Percentiles rank a stretch among this genome's conserved stretches.
Evolutionary conservation across 2,329 filamentous ascomycete genomes (phyloP).

Genomic region (Eurotiales sp.): DNA sequence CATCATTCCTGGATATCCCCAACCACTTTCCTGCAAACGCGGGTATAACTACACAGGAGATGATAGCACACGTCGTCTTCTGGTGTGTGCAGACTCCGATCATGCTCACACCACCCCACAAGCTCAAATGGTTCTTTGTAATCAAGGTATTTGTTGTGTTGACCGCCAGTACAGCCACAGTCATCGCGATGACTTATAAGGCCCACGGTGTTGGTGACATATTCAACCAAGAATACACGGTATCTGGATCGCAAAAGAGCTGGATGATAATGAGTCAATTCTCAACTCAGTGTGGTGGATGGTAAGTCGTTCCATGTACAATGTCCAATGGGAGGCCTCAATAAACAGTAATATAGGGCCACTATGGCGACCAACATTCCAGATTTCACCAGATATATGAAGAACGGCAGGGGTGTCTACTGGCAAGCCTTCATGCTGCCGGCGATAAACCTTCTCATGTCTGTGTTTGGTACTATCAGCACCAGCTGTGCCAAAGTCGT

Average conservation of each 20-base stretch:
- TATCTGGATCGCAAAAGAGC: constrained; percentile 45
- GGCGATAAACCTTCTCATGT: constrained; percentile 10
- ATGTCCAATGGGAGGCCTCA: too few relatives aligned
- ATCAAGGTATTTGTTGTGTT: constrained; percentile 42
- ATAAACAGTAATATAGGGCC: too few relatives aligned
- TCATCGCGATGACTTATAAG: constrained; percentile 54
- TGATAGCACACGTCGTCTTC: constrained; percentile 39
- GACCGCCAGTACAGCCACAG: constrained; percentile 54
- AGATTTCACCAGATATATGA: constrained; percentile 20
- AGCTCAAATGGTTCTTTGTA: constrained; percentile 28
- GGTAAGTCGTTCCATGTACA: background rate
- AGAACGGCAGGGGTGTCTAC: constrained; percentile 13
- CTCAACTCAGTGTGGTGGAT: constrained; percentile 9
- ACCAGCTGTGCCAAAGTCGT: constrained; percentile 35
- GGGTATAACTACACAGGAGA: constrained; percentile 38
- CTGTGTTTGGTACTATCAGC: constrained; percentile 40
- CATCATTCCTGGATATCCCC: constrained; percentile 42
- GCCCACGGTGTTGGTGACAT: constrained; percentile 48
- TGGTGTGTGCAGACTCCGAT: constrained; percentile 36
- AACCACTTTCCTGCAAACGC: constrained; percentile 41
- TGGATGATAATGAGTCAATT: constrained; percentile 31
- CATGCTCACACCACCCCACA: constrained; percentile 34
- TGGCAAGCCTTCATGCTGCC: constrained; percentile 17
- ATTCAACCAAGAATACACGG: constrained; percentile 40
- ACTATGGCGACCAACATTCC: constrained; percentile 20